Evolutionary conservation across 805 yeast genomes (phyloP).

Genomic region (Starmerella kuoi): DNA sequence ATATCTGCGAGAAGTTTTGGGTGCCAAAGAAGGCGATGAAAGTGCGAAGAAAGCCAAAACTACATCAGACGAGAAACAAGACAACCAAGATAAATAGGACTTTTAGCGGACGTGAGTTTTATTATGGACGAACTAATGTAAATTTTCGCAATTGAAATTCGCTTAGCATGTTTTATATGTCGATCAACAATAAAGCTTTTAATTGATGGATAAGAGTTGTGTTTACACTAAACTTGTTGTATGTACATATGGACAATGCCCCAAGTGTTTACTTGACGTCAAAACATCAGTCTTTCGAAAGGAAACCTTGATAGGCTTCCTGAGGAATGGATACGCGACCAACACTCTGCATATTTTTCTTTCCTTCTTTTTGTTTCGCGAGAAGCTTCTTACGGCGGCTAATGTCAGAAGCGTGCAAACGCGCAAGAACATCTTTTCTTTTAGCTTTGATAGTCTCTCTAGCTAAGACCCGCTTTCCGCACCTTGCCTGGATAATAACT

Average conservation of each 20-base stretch:
- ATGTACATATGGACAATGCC: too few relatives aligned
- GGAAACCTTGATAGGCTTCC: conserved; percentile 81
- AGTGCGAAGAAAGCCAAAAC: not conserved
- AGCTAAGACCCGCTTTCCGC: conserved; percentile 68
- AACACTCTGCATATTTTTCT: conserved; percentile 63
- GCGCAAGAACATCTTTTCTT: conserved; percentile 88
- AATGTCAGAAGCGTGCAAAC: conserved; percentile 85
- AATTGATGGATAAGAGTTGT: too few relatives aligned
- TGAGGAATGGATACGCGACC: conserved; percentile 70
- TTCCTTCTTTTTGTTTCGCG: conserved; percentile 86
- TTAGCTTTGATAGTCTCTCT: conserved; percentile 89
- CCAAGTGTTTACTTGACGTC: too few relatives aligned
- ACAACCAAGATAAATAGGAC: not conserved
- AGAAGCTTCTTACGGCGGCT: conserved; percentile 79
- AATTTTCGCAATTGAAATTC: too few relatives aligned
- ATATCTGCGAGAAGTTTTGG: conserved; percentile 51
- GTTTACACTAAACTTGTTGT: too few relatives aligned
- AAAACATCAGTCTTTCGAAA: conserved; percentile 27
- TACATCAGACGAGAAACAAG: too few relatives aligned
- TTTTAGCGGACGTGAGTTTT: too few relatives aligned
- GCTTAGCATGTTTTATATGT: too few relatives aligned
- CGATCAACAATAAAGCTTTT: too few relatives aligned
- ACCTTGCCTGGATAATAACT: conserved; percentile 82
- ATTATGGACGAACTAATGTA: too few relatives aligned
- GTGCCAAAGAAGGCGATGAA: not conserved